These are phyloP conservation scores for Didymella keratinophila DNA, from an alignment of 2,329 filamentous ascomycete species.

Conservation along the genomic window DNA sequence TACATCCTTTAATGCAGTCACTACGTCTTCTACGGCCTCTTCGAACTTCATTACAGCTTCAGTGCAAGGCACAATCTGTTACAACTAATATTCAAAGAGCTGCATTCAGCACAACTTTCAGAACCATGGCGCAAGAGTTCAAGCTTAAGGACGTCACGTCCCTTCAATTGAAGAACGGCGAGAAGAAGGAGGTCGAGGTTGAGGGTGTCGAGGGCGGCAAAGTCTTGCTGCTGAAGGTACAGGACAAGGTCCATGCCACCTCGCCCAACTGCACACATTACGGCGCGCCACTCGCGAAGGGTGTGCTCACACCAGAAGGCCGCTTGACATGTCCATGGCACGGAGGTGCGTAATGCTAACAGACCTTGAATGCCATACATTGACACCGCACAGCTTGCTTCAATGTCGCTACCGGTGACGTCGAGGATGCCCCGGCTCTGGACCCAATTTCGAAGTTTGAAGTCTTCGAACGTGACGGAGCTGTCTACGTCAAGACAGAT, in stretches of 20 bases:
- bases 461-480: slow-evolving; percentile 79
- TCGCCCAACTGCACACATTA: slow-evolving; percentile 90
- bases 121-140: slow-evolving; percentile 57
- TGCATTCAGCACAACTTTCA: slow-evolving; percentile 37
- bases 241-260: slow-evolving; percentile 78
- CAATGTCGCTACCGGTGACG: slow-evolving; percentile 85
- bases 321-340: slow-evolving; percentile 95
- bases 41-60: slow-evolving; percentile 31
- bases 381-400: slow-evolving; percentile 75
- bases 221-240: slow-evolving; percentile 82
- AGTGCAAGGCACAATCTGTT: slow-evolving; percentile 22
- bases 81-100: slow-evolving; percentile 29
- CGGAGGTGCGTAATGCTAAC: slow-evolving; percentile 68
- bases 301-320: slow-evolving; percentile 82
- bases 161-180: slow-evolving; percentile 76
- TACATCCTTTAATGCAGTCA: slow-evolving; percentile 36
- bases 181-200: slow-evolving; percentile 89
- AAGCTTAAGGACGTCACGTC: slow-evolving; percentile 78
- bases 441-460: slow-evolving; percentile 87
- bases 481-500: slow-evolving; percentile 83
- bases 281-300: slow-evolving; percentile 86
- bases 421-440: slow-evolving; percentile 92
- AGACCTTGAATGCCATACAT: slow-evolving; percentile 16
- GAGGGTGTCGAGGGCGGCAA: slow-evolving; percentile 88
- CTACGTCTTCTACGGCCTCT: slow-evolving; percentile 37